Evolutionary conservation across 2,329 filamentous ascomycete species (phyloP).

Genomic region (Emericellopsis atlantica): DNA sequence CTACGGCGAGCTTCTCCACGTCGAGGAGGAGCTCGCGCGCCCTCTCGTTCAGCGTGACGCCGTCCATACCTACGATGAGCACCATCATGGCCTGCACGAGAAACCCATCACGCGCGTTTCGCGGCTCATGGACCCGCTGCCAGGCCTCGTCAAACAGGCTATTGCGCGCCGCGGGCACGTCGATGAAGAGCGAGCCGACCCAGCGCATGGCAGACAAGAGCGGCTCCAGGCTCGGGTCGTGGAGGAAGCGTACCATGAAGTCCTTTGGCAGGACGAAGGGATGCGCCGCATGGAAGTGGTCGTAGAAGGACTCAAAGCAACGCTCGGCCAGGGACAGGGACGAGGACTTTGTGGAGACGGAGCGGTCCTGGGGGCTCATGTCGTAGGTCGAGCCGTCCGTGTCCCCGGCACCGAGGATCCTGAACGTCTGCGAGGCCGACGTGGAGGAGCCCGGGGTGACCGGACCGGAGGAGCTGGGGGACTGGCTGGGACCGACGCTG

Average conservation of each 20-base stretch:
- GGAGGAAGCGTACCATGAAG: slow-evolving; percentile 31
- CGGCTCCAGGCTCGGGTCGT: slow-evolving; percentile 32
- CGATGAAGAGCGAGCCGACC: slow-evolving; percentile 42
- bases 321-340: slow-evolving; percentile 30
- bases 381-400: background rate
- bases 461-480: background rate
- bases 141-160: slow-evolving; percentile 47
- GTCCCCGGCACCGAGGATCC: background rate
- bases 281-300: slow-evolving; percentile 43
- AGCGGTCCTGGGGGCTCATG: background rate
- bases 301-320: slow-evolving; percentile 45
- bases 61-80: slow-evolving; percentile 66
- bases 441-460: background rate
- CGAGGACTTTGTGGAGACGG: background rate
- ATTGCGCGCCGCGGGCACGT: slow-evolving; percentile 29
- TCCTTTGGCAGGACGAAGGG: slow-evolving; percentile 44
- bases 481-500: background rate
- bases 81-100: slow-evolving; percentile 68
- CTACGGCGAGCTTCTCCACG: slow-evolving; percentile 59
- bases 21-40: slow-evolving; percentile 54
- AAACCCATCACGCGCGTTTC: slow-evolving; percentile 41
- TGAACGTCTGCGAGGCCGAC: background rate
- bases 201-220: slow-evolving; percentile 42
- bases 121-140: slow-evolving; percentile 32
- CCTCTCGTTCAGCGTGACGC: slow-evolving; percentile 57